Evolutionary conservation across 164 flowering plant species (phyloP), one percentile per base, ranked within the genome.

Genomic region (Piper betle): DNA sequence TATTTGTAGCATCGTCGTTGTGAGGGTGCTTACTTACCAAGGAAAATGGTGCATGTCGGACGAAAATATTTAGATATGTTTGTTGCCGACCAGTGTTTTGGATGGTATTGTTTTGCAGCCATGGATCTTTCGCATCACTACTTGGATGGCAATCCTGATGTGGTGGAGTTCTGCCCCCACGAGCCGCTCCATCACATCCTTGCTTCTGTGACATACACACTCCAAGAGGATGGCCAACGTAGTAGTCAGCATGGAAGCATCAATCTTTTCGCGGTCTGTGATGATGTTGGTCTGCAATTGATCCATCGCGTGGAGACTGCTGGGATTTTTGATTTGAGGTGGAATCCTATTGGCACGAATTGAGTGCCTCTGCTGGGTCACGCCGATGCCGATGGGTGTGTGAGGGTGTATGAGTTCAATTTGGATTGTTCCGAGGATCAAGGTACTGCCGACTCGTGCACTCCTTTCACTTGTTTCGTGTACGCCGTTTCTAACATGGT

Each of bases 101-200:
- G 57, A 19, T 55, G 11, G 64, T 72, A 66, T 60, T 25, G 37
- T 5, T 50, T 25, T 25, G 33, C 33, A 25, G 33, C 39, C 5
- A 91, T 88, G 96, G 96, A 91, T 56, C 73, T 84, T 37, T 86
- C 81, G 0, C 84, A 88, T 54, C 80, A 77, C 73, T 63, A 67
- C 65, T 73, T 94, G 33, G 93, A 86, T 18, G 97, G 96, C 15
- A 91, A 91, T 65, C 84, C 88, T 3, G 97, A 94, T 63, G 95
- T 83, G 0, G 99, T 88, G 19, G 99, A 90, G 72, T 93, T 93
- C 65, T 93, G 99, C 66, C 87, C 93, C 1, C 83, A 86, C 66
- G 79, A 80, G 4, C 57, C 74, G 0, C 84, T 67, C 71, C 72
- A 72, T 38, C 75, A 79, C 56, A 76, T 90, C 54, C 76, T 93